Base-by-base conservation (phyloP, 2,329 filamentous ascomycete genomes). In the Fusarium tanahbumbuense region DNA sequence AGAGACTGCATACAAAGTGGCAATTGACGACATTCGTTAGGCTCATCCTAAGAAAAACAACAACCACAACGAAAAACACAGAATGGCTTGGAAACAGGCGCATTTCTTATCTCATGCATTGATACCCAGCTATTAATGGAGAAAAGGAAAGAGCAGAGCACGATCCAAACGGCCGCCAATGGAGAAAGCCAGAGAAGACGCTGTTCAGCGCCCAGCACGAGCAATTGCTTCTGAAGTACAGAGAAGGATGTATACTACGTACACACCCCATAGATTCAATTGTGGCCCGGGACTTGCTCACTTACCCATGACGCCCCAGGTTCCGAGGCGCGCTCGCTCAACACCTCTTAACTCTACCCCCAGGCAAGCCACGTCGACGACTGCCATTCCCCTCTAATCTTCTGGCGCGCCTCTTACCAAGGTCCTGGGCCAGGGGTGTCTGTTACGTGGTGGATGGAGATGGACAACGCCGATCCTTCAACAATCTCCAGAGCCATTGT, bases 311-410 rank as follows among this genome's bases (percentile, higher is more conserved):
- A 63, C 61, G 64, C 69, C 58, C 68, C 67, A 64, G 67, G 69
- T 68, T 65, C 65, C 46, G 60, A 54, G 48, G 53, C 53, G 57
- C 57, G 60, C 60, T 57, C 68, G 56, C 73, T 67, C 53, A 28
- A 18, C 27, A 49, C 10, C 28, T 47, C 60, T 66, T 58, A 56
- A n/a, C 52, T 42, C 41, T 63, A 75, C 73, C 62, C 73, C 73
- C 60, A 59, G 70, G 32, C 72, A 75, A 75, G 73, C 73, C 73
- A 75, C 72, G 59, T 69, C 64, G 58, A 71, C 64, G 56, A 56
- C 44, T 63, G 45, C 25, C 61, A 60, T 59, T 72, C 71, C 70
- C 73, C 70, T 75, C 70, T 64, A 71, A 75, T 74, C 67, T 72
- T 73, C 60, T 68, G 55, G 70, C 56, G 56, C 58, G 48, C 57